Conservation (phyloP, 2,329 filamentous ascomycete species). For the Trichophyton simii region DNA sequence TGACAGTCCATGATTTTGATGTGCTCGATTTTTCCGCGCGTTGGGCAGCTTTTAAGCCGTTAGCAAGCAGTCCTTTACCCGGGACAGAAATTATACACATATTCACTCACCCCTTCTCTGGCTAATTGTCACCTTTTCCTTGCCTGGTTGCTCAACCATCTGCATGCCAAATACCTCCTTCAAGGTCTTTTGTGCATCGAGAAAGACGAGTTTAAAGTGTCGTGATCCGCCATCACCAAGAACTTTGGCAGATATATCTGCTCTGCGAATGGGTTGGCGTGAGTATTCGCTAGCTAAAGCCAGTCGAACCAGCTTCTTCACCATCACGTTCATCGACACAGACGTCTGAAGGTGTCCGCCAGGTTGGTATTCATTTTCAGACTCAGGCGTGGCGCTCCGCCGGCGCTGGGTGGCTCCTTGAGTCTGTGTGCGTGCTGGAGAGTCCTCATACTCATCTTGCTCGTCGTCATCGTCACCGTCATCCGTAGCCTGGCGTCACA, state of each 20-base stretch:
- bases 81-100: background rate
- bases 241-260: constrained; percentile 51
- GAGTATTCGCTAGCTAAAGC: constrained; percentile 50
- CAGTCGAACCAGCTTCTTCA: constrained; percentile 50
- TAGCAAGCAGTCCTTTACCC: background rate
- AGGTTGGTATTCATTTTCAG: background rate
- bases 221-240: constrained; percentile 55
- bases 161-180: constrained; percentile 77
- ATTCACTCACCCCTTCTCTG: constrained; percentile 56
- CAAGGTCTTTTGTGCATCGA: constrained; percentile 60
- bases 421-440: background rate
- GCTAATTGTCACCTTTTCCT: constrained; percentile 68
- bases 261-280: constrained; percentile 44
- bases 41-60: constrained; percentile 35
- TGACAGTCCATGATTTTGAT: constrained; percentile 64
- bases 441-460: background rate
- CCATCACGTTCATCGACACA: constrained; percentile 31
- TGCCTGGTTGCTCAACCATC: constrained; percentile 66
- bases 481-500: background rate
- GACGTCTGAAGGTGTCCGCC: constrained; percentile 15
- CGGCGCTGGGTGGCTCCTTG: background rate
- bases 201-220: constrained; percentile 66
- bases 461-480: background rate
- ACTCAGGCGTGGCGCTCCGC: background rate
- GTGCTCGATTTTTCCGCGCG: constrained; percentile 33